Conservation (phyloP, 164 flowering plant genomes). For the Kalanchoe fedtschenkoi region DNA sequence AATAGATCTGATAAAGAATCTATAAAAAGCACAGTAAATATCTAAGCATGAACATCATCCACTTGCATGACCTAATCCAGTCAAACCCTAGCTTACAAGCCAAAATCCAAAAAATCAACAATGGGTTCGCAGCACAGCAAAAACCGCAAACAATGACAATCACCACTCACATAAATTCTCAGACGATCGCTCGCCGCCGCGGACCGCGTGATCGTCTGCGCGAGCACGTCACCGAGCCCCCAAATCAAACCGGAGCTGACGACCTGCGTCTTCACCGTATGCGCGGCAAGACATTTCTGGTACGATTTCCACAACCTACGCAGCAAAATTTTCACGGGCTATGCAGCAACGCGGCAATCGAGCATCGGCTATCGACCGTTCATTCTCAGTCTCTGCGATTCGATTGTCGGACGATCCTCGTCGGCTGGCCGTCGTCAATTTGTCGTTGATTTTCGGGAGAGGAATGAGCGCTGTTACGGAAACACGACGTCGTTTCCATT, state of each 20-base stretch:
- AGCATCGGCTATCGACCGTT: too few species aligned
- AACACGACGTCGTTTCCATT: too few species aligned
- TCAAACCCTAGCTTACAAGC: too few species aligned
- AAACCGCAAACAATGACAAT: neutral
- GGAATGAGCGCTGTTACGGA: too few species aligned
- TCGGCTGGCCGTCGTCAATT: too few species aligned
- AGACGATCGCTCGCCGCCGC: neutral
- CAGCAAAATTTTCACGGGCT: neutral
- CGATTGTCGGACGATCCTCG: too few species aligned
- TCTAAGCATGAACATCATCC: too few species aligned
- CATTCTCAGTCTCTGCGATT: too few species aligned
- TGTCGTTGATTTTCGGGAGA: too few species aligned
- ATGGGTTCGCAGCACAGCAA: neutral
- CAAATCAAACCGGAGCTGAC: constrained; percentile 8
- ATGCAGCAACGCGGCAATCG: neutral
- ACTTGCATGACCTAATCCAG: too few species aligned
- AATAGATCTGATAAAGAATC: too few species aligned
- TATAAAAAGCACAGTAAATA: too few species aligned
- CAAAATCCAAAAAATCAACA: neutral
- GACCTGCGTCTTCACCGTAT: constrained; percentile 4
- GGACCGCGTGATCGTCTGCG: neutral
- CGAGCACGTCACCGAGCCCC: constrained; percentile 1
- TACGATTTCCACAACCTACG: constrained; percentile 3
- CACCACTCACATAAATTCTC: neutral
- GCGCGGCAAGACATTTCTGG: neutral